Evolutionary conservation across 2,329 filamentous ascomycete species (phyloP), one percentile per base, ranked within the genome.

Genomic region (Neonectria magnoliae): DNA sequence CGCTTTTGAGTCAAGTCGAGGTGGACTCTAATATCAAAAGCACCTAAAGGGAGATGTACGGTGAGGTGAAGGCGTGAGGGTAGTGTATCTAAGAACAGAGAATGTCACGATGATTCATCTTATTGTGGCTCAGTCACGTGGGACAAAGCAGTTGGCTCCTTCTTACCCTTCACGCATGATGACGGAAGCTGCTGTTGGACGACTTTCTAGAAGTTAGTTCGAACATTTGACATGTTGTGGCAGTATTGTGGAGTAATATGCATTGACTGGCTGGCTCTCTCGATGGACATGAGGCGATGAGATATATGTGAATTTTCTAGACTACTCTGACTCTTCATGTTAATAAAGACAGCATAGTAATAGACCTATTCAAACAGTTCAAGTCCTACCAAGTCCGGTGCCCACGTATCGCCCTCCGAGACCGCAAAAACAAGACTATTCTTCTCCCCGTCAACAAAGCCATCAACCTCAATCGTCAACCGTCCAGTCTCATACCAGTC

Each of bases 401-500:
- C 81, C 68, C 74, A 78, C 0, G 67, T 54, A 2, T 70, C 69
- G 1, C 71, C 71, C 3, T 70, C 65, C 1, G 73, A 68, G 3
- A 69, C 72, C 5, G 68, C 72, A 60, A 83, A 81, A 8, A 76
- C 72, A 4, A 83, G 73, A 27, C 70, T 71, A 48, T 83, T 82
- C 13, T 75, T 73, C 0, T 67, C 65, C 0, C 83, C 82, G 10
- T 75, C 76, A 13, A 76, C 77, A 69, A 85, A 87, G 0, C 83
- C 84, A 31, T 81, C 79, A 0, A 84, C 74, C 64, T 83, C 76
- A 9, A 86, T 72, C 0, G 77, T 76, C 67, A 86, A 62, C 0
- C 81, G 78, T 1, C 81, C 82, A 0, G 79, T 80, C 73, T 86
- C 84, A 59, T 77, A 82, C 84, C 85, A 87, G 60, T 85, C 80